Evolutionary conservation across 768 basidiomycete species (phyloP).

Genomic region (Leccinum fibrillosum): DNA sequence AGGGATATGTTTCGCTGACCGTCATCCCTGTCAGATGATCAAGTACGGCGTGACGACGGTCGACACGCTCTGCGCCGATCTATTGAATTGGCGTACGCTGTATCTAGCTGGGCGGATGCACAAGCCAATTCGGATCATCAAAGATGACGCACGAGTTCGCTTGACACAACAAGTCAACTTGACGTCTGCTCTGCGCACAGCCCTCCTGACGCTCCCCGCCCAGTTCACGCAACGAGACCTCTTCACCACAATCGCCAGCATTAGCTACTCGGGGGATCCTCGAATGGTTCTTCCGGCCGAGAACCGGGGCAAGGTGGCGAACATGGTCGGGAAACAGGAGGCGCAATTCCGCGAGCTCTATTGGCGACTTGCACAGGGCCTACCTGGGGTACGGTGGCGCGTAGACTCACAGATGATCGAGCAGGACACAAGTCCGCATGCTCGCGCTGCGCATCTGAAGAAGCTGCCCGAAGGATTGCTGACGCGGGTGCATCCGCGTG

Average conservation of each 20-base stretch:
- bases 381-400: slow-evolving; percentile 80
- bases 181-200: slow-evolving; percentile 84
- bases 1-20: not conserved
- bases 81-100: slow-evolving; percentile 89
- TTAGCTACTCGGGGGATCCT: slow-evolving; percentile 88
- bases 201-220: slow-evolving; percentile 82
- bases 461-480: slow-evolving; percentile 76
- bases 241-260: slow-evolving; percentile 80
- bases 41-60: slow-evolving; percentile 97
- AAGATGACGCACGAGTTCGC: slow-evolving; percentile 88
- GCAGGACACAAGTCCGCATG: slow-evolving; percentile 72
- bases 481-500: slow-evolving; percentile 44
- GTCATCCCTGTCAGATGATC: slow-evolving; percentile 55
- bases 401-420: slow-evolving; percentile 47
- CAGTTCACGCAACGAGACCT: slow-evolving; percentile 78
- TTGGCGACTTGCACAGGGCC: slow-evolving; percentile 67
- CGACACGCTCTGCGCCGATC: slow-evolving; percentile 83
- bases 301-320: slow-evolving; percentile 90
- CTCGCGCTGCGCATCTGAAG: slow-evolving; percentile 68
- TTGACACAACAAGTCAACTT: slow-evolving; percentile 94
- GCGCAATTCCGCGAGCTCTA: slow-evolving; percentile 88
- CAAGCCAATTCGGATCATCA: slow-evolving; percentile 92
- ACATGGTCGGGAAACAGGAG: slow-evolving; percentile 83
- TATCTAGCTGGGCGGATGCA: slow-evolving; percentile 97
- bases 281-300: slow-evolving; percentile 94